Conservation (phyloP, 192 early-diverging fungal species). For the Backusella tuberculispora region DNA sequence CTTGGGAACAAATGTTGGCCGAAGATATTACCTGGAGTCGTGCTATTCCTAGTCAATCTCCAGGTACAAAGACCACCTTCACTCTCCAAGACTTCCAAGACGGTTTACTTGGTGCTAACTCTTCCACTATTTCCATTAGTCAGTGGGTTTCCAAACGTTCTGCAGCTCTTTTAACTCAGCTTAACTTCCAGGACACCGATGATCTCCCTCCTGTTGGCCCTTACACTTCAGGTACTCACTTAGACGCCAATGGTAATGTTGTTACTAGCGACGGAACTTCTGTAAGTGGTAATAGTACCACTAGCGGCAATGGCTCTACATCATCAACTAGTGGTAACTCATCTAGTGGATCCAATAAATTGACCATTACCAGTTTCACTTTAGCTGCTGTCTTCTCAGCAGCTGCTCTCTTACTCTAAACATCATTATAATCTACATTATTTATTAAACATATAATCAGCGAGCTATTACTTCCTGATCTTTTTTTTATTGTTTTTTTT, state of each 20-base stretch:
- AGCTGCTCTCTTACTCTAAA: constrained; percentile 10
- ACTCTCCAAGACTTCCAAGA: constrained; percentile 28
- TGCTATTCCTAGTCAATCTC: constrained; percentile 27
- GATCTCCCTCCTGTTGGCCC: constrained; percentile 36
- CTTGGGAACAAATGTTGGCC: constrained; percentile 43
- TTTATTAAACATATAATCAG: constrained; percentile 8
- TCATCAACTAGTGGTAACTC: background rate
- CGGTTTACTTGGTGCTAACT: constrained; percentile 22
- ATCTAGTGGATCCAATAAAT: background rate
- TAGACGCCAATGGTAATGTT: constrained; percentile 27
- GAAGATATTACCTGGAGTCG: constrained; percentile 50
- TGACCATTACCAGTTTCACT: background rate
- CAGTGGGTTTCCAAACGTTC: constrained; percentile 33
- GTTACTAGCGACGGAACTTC: background rate
- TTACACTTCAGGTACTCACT: constrained; percentile 24
- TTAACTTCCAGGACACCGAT: constrained; percentile 36
- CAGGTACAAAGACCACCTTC: constrained; percentile 30
- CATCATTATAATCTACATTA: background rate
- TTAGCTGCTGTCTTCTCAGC: background rate
- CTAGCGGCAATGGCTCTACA: background rate
- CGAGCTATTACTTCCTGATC: background rate
- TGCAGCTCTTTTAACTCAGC: constrained; percentile 22
- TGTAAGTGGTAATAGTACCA: background rate
- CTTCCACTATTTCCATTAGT: constrained; percentile 13
- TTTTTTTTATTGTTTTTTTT: background rate